Evolutionary conservation across 495 filamentous ascomycete species (phyloP).

Genomic region (Neurospora sp.): DNA sequence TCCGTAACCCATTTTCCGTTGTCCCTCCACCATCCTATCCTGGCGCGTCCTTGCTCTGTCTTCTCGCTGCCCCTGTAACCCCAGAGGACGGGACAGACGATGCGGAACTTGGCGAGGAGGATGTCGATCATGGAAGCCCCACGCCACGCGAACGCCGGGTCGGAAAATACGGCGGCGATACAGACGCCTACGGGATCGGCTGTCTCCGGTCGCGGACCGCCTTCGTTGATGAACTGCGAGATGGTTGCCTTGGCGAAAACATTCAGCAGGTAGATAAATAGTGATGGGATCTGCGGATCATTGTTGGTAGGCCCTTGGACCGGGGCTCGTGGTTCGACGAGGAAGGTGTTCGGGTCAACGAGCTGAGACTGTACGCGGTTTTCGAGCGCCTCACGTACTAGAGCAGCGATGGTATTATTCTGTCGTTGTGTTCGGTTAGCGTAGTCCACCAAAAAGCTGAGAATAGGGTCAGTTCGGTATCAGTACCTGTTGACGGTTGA

Average conservation of each 20-base stretch:
- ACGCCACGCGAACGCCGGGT: conserved; percentile 54
- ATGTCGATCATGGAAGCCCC: conserved; percentile 72
- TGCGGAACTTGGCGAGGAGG: conserved; percentile 75
- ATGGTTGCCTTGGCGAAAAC: conserved; percentile 71
- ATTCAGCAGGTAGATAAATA: conserved; percentile 77
- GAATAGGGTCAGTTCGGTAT: neutral
- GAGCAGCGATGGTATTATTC: conserved; percentile 34
- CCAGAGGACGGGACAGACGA: conserved; percentile 76
- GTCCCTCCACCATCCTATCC: conserved; percentile 71
- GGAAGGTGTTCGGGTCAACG: conserved; percentile 58
- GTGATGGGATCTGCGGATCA: conserved; percentile 46
- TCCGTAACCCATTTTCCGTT: conserved; percentile 48
- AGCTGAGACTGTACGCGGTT: conserved; percentile 40
- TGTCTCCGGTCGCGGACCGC: conserved; percentile 52
- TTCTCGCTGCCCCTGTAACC: conserved; percentile 71
- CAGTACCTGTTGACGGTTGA: conserved; percentile 50
- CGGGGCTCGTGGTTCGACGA: conserved; percentile 47
- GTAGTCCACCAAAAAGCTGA: neutral
- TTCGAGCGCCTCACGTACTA: conserved; percentile 35
- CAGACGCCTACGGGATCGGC: conserved; percentile 80
- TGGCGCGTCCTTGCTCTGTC: conserved; percentile 53
- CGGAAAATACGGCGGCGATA: conserved; percentile 63
- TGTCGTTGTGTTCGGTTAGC: conserved; percentile 3
- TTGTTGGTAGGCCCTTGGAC: conserved; percentile 43
- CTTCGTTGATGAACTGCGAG: conserved; percentile 66